These are phyloP conservation scores for Plectosphaerella sp. DNA, from an alignment of 2,329 filamentous ascomycete species.

Conservation along the genomic window DNA sequence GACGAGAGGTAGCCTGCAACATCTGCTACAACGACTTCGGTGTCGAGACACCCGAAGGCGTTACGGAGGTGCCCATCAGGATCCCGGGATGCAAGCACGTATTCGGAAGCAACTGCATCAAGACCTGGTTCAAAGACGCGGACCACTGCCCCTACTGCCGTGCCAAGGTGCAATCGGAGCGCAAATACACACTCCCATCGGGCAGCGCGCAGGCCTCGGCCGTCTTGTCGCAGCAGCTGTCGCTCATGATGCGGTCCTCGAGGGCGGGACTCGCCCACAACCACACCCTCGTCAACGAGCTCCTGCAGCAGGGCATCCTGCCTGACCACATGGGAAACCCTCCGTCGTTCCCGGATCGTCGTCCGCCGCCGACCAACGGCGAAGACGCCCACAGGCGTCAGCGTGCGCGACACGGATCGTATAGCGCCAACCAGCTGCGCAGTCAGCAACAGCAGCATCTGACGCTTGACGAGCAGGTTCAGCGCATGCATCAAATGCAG, in stretches of 20 bases:
- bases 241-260: too few species aligned
- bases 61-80: constrained; percentile 51
- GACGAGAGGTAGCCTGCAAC: constrained; percentile 42
- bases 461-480: neutral
- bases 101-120: constrained; percentile 61
- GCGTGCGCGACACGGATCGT: neutral
- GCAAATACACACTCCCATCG: too few species aligned
- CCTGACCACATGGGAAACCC: too few species aligned
- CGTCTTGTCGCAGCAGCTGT: too few species aligned
- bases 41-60: constrained; percentile 50
- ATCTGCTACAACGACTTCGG: constrained; percentile 64
- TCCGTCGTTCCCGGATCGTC: neutral
- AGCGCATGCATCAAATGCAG: neutral
- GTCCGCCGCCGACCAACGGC: neutral
- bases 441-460: neutral
- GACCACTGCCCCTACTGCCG: constrained; percentile 63
- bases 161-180: constrained; percentile 52
- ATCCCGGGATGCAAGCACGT: constrained; percentile 60
- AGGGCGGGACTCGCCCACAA: too few species aligned
- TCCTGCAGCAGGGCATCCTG: too few species aligned
- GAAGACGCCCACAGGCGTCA: constrained; percentile 1
- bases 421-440: neutral
- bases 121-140: constrained; percentile 60
- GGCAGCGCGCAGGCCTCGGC: too few species aligned
- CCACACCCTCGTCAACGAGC: too few species aligned